Evolutionary conservation across 148 eudicot species (phyloP), one percentile per base, ranked within the genome.

Genomic region (Rhododendron ferrugineum): DNA sequence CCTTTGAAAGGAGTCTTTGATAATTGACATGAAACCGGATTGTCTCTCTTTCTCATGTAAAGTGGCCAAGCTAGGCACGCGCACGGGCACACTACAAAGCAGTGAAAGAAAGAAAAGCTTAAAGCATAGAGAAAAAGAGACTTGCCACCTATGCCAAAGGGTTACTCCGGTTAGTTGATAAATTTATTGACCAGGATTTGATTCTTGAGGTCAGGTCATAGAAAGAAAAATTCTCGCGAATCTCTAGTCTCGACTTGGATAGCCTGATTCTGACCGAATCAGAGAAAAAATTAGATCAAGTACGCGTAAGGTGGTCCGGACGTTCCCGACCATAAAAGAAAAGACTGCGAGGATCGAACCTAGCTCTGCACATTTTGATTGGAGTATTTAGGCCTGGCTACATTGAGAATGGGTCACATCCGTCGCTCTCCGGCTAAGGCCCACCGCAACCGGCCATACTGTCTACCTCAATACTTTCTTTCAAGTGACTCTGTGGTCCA

Each of bases 361-460:
- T 3, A 30, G 18, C 6, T 68, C 18, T 28, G 74, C 74, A 11
- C 1, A 11, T 66, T 16, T 66, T 66, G 73, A 66, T 68, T 28
- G 74, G 74, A 37, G 13, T 42, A 20, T 10, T 11, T 2, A 36
- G 46, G 20, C 47, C 79, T 50, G 79, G 6, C 70, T 5, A 11
- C 49, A 18, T 54, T 42, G 64, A 84, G 79, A 84, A 73, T 84
- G 80, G 85, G 85, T 84, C 85, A 54, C 47, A 37, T 84, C 85
- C 18, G 14, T 84, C 47, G 32, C 36, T 64, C 80, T 73, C 44
- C 70, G 30, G 5, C 52, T 70, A 16, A 46, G 85, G 85, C 62
- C 85, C 85, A 83, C 78, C 15, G 8, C 75, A 16, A 83, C 73
- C 85, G 78, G 44, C 78, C 76, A 18, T 11, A 70, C 8, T 14